Evolutionary conservation across 768 basidiomycete genomes (phyloP), one percentile per base, ranked within the genome.

Genomic region (Lactarius trivialis): DNA sequence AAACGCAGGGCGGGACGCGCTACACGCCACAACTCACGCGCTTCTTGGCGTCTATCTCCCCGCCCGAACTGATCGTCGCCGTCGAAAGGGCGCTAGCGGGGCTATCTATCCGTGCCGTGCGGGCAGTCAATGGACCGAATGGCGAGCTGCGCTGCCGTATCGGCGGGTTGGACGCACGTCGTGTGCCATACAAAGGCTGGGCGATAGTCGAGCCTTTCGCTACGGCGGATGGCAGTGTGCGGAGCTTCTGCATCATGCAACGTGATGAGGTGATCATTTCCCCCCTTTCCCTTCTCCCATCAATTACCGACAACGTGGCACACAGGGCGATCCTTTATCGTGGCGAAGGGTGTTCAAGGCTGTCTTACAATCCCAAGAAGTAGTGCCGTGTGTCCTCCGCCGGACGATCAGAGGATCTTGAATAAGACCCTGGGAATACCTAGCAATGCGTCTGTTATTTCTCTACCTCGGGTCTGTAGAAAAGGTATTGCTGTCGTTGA

Each of bases 21-120:
- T 91, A 92, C 68, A 85, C 78, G 1, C 88, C 90, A 0, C 81
- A 85, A 61, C 79, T 92, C 19, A 93, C 92, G 0, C 85, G 91
- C 0, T 93, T 94, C 78, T 93, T 91, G 71, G 81, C 86, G 0
- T 72, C 79, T 0, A 70, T 86, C 3, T 76, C 77, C 0, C 88
- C 88, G 0, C 72, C 74, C 0, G 73, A 80, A 4, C 75, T 91
- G 48, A 69, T 85, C 43, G 68, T 73, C 4, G 76, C 85, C 58
- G 73, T 92, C 55, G 76, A 82, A 57, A 80, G 82, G 55, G 79
- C 78, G 34, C 75, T 91, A 12, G 75, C 78, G 39, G 66, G 56
- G 0, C 68, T 82, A 1, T 76, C 76, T 8, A 82, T 85, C 24
- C 19, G 51, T 41, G 12, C 57, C 3, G 37, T 43, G 52, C 54